Percentiles rank a stretch among this genome's conserved stretches.
phyloP scores from a whole-genome alignment of 2,329 filamentous ascomycete species.

The Aspergillus brasiliensis region DNA sequence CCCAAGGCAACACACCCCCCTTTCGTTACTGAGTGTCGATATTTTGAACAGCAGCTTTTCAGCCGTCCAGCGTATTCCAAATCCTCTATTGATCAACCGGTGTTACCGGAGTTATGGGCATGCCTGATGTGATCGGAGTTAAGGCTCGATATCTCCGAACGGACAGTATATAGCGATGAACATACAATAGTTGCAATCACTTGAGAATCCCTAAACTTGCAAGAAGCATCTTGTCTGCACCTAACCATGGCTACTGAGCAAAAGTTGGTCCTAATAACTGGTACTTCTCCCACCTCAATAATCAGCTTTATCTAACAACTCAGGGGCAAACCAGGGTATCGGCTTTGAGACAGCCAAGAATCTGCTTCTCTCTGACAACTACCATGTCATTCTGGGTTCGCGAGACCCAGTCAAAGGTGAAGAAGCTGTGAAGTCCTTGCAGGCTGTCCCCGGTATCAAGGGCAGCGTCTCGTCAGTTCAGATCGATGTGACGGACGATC shows the following conservation, averaged over 20 bases:
- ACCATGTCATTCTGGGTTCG: slow-evolving; percentile 26
- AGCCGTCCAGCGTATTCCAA: too few relatives aligned
- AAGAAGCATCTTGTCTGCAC: background rate
- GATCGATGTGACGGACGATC: slow-evolving; percentile 54
- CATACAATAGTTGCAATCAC: background rate
- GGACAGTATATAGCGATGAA: background rate
- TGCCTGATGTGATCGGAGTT: background rate
- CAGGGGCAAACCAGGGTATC: slow-evolving; percentile 31
- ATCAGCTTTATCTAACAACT: background rate
- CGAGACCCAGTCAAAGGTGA: slow-evolving; percentile 16
- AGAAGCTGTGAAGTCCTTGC: slow-evolving; percentile 12
- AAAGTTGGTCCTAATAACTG: slow-evolving; percentile 4
- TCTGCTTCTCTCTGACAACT: slow-evolving; percentile 20
- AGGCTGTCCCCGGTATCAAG: background rate
- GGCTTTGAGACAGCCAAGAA: slow-evolving; percentile 27
- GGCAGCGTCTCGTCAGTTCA: slow-evolving; percentile 18
- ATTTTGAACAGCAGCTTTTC: too few relatives aligned
- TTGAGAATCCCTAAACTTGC: background rate
- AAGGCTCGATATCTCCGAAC: background rate
- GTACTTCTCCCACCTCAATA: background rate
- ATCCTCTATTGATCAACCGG: background rate
- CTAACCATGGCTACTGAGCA: background rate
- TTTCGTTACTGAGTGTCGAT: too few relatives aligned
- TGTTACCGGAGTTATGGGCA: background rate
- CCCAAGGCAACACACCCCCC: too few relatives aligned